Base-by-base conservation (phyloP, 768 basidiomycete species). In the Phanerodontia chrysosporium region DNA sequence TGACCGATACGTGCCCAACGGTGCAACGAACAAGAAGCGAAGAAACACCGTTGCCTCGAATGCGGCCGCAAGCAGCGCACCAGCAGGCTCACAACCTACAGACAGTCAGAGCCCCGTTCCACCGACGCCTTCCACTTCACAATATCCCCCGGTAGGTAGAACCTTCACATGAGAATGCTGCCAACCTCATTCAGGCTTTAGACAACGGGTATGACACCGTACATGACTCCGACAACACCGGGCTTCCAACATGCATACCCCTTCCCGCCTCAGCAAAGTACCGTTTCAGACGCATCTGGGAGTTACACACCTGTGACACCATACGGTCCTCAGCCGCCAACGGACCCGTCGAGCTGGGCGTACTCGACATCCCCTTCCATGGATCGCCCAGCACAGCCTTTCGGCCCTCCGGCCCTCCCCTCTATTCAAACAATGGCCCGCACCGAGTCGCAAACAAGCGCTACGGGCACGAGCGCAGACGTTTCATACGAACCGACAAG, bases 371-470 rank as follows among this genome's bases (percentile, higher is more conserved):
- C 69, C 13, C 39, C 58, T 35, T 68, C 58, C 65, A 73, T 65
- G 62, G 74, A 59, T 69, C 80, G 59, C 58, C 70, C 60, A 78
- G 67, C 83, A 75, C 64, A 83, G 55, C 49, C n/a, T 69, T 70
- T 74, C 74, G n/a, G 73, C 68, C 78, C 81, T 69, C 78, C 81
- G 1, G 75, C 78, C 49, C 73, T 85, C 35, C 81, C 82, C 3
- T 81, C 83, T 24, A 80, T 83, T 58, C 79, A 80, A 49, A 75
- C 81, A 14, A 80, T 82, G 59, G 73, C 74, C 22, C 80, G 83
- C 12, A 56, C 24, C 27, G 59, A 55, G 52, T 53, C 52, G 30
- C 52, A 53, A 27, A 25, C 35, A 24, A 53, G 52, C 27, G 29
- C 52, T 21, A 29, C 28, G 9, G 63, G 61, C 29, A 14, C 64